A percentile compares a stretch with the other conserved stretches of the same genome.
phyloP scores from a whole-genome alignment of 176 grass and related monocot genomes.

The Eleusine coracana region DNA sequence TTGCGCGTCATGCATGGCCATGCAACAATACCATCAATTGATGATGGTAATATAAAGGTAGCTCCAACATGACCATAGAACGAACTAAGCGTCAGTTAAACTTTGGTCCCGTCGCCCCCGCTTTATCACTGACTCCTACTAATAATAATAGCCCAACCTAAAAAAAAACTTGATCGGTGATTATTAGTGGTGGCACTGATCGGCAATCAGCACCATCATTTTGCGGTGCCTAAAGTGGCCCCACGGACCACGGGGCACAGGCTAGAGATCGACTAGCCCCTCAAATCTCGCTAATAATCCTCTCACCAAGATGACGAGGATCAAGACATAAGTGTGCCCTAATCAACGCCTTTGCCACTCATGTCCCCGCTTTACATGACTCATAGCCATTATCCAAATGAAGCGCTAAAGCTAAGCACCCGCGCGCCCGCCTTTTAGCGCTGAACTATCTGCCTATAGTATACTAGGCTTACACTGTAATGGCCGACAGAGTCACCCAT shows the following conservation, averaged over 20 bases:
- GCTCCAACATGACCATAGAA: neutral
- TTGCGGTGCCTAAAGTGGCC: conserved; percentile 3
- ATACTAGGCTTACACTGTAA: conserved; percentile 20
- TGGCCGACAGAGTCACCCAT: conserved; percentile 53
- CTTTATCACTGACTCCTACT: conserved; percentile 7
- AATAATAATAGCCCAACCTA: neutral
- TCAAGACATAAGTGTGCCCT: neutral
- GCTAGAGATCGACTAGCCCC: neutral
- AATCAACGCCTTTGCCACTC: conserved; percentile 39
- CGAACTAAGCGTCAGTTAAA: too few relatives aligned
- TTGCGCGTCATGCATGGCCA: neutral
- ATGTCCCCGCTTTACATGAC: conserved; percentile 37
- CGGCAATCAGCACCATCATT: conserved; percentile 4
- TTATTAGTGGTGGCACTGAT: conserved; percentile 32
- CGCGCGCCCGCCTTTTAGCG: conserved; percentile 4
- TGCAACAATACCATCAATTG: neutral
- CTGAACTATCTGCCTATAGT: too few relatives aligned
- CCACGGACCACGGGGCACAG: neutral
- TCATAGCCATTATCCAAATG: conserved; percentile 19
- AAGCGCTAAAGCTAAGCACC: neutral
- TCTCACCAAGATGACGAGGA: conserved; percentile 3
- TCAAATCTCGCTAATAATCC: conserved; percentile 20
- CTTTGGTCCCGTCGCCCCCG: too few relatives aligned
- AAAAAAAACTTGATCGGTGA: neutral
- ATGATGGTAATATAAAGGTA: neutral